phyloP scores from a whole-genome alignment of 495 filamentous ascomycete genomes.

The Penicillium argentinense region DNA sequence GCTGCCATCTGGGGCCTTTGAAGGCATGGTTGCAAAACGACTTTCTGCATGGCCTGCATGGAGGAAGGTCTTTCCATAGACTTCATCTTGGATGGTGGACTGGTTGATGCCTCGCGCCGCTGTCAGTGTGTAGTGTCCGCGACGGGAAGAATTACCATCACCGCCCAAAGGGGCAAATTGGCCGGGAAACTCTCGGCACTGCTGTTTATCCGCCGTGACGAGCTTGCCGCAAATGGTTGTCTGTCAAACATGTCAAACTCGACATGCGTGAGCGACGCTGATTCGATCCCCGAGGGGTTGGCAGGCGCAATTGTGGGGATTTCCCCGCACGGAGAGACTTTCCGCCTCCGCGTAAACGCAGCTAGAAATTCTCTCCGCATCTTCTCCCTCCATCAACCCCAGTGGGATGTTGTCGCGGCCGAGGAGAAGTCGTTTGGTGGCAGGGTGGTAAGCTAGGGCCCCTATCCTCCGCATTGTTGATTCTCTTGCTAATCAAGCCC shows the following conservation, averaged over 20 bases:
- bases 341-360: not conserved
- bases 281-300: no score
- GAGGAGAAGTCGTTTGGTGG: constrained; percentile 10
- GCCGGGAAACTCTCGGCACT: not conserved
- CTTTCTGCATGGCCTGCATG: not conserved
- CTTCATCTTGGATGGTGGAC: no score
- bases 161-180: constrained; percentile 7
- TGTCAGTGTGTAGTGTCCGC: no score
- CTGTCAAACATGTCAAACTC: no score
- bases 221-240: no score
- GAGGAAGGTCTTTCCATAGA: constrained; percentile 7
- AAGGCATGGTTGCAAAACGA: not conserved
- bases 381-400: not conserved
- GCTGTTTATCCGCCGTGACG: no score
- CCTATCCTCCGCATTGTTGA: not conserved
- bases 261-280: no score
- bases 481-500: constrained; percentile 3
- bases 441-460: constrained; percentile 13
- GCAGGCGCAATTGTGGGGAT: constrained; percentile 13
- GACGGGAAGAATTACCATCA: constrained; percentile 24
- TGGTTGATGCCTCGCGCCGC: no score
- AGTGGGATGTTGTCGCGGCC: not conserved
- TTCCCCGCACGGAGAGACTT: constrained; percentile 16
- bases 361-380: constrained; percentile 17
- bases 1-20: not conserved